Conservation (phyloP, 2,329 filamentous ascomycete species). For the Torrubiella hemipterigena region DNA sequence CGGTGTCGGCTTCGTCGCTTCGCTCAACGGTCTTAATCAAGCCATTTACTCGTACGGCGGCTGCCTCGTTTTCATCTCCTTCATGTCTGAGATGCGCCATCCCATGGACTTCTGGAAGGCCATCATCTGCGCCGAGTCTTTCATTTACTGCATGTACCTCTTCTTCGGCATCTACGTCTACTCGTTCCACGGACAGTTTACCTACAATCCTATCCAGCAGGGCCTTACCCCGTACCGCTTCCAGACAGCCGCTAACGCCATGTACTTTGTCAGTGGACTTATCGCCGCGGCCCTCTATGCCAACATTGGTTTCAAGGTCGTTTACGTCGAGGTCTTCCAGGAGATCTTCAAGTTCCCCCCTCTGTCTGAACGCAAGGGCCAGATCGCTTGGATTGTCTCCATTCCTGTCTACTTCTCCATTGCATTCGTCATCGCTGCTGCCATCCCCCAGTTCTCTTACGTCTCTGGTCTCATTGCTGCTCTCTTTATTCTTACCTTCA, state of each 20-base stretch:
- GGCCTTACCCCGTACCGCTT: slow-evolving; percentile 26
- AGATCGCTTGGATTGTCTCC: slow-evolving; percentile 32
- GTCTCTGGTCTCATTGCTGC: slow-evolving; percentile 38
- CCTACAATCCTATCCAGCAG: slow-evolving; percentile 27
- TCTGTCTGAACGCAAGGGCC: slow-evolving; percentile 32
- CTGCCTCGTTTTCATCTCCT: slow-evolving; percentile 42
- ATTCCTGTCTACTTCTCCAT: slow-evolving; percentile 44
- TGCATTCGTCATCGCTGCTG: slow-evolving; percentile 40
- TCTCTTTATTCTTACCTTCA: slow-evolving; percentile 43
- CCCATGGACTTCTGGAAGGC: slow-evolving; percentile 30
- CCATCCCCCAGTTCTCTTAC: slow-evolving; percentile 37
- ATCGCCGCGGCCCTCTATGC: slow-evolving; percentile 31
- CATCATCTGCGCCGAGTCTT: slow-evolving; percentile 22
- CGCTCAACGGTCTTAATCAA: background rate
- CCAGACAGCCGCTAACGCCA: slow-evolving; percentile 30
- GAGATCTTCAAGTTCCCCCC: slow-evolving; percentile 34
- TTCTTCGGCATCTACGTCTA: slow-evolving; percentile 29
- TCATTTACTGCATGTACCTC: slow-evolving; percentile 26
- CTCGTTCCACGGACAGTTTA: slow-evolving; percentile 34
- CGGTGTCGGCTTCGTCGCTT: slow-evolving; percentile 18
- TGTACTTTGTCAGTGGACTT: slow-evolving; percentile 27
- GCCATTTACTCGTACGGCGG: slow-evolving; percentile 36
- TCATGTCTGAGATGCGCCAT: slow-evolving; percentile 38
- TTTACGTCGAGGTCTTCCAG: slow-evolving; percentile 38
- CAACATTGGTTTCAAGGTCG: slow-evolving; percentile 41